Conservation (phyloP, 106 monocot species). For the Gastrodia elata region DNA sequence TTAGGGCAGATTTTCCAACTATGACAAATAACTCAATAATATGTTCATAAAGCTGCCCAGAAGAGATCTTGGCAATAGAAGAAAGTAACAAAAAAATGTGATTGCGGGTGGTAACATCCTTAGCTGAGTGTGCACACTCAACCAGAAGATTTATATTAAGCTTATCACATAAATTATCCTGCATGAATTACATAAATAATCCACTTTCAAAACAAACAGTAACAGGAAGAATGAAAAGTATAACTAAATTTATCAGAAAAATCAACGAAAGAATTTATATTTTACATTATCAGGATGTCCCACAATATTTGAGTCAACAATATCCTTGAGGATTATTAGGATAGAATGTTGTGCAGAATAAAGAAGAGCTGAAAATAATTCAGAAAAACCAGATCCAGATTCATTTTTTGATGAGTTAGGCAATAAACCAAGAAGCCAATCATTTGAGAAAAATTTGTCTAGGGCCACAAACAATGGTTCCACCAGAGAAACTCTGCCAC, state of each 20-base stretch:
- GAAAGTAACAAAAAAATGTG: conserved; percentile 61
- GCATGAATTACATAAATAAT: conserved; percentile 11
- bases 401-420: conserved; percentile 11
- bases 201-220: not conserved
- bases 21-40: conserved; percentile 55
- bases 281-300: conserved; percentile 22
- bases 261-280: not conserved
- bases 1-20: conserved; percentile 57
- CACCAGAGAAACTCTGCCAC: conserved; percentile 42
- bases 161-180: conserved; percentile 40
- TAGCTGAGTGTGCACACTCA: conserved; percentile 44
- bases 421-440: conserved; percentile 29
- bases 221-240: not conserved
- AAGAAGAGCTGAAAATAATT: conserved; percentile 18
- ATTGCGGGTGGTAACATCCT: conserved; percentile 51
- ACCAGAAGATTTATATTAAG: conserved; percentile 44
- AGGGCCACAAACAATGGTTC: conserved; percentile 61
- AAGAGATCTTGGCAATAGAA: conserved; percentile 58
- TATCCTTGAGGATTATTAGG: conserved; percentile 70
- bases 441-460: conserved; percentile 40
- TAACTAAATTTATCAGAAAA: not conserved
- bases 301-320: conserved; percentile 27
- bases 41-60: conserved; percentile 52
- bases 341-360: conserved; percentile 52
- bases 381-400: conserved; percentile 17